Conservation (phyloP, 352 stramenopile genomes). For the Globisporangium polare region DNA sequence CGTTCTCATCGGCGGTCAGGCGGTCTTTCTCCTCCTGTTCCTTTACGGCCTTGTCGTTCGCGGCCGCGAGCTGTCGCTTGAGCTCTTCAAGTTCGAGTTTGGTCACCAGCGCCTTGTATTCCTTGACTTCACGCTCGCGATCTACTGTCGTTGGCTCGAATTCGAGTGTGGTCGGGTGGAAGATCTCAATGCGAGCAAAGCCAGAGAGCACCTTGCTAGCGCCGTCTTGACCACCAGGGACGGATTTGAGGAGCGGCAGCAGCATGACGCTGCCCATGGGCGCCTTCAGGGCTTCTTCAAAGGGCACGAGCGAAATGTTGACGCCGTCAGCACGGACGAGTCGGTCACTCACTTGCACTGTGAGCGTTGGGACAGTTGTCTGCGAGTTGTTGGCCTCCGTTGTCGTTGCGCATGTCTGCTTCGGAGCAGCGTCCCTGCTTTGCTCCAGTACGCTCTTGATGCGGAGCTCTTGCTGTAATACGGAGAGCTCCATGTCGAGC, state of each 20-base stretch:
- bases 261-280: constrained; percentile 35
- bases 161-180: constrained; percentile 39
- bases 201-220: constrained; percentile 39
- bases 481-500: constrained; percentile 5
- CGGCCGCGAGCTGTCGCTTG: constrained; percentile 26
- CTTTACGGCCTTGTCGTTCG: constrained; percentile 26
- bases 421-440: neutral
- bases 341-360: constrained; percentile 32
- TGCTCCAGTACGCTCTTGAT: constrained; percentile 8
- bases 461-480: neutral
- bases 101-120: constrained; percentile 29
- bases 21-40: constrained; percentile 35
- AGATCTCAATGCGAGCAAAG: constrained; percentile 62
- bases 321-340: constrained; percentile 47
- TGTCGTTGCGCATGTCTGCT: neutral
- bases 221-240: neutral
- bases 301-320: constrained; percentile 33
- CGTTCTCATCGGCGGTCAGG: constrained; percentile 28
- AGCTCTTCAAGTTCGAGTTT: constrained; percentile 26
- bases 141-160: constrained; percentile 38
- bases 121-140: constrained; percentile 26
- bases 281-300: constrained; percentile 41
- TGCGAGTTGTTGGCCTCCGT: neutral
- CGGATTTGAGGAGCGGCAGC: constrained; percentile 44
- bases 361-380: neutral